phyloP scores from a whole-genome alignment of 2,329 filamentous ascomycete species.

The Nemania serpens region DNA sequence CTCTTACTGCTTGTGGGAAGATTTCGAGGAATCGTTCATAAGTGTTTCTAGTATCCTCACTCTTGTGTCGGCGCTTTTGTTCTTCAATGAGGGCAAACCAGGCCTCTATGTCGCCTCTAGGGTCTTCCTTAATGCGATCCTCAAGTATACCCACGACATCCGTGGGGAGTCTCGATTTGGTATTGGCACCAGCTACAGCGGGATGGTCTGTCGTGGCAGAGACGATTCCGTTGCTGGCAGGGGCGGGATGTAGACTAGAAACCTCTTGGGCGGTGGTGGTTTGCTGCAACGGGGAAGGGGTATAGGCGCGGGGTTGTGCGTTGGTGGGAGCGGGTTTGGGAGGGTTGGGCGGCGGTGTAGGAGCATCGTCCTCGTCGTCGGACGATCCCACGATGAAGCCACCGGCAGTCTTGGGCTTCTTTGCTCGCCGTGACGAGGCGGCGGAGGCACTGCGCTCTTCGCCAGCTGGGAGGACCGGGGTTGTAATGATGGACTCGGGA shows the following conservation, averaged over 20 bases:
- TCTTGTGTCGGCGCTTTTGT: conserved; percentile 77
- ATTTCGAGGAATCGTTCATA: conserved; percentile 87
- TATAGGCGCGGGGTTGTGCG: conserved; percentile 27
- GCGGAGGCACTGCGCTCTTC: conserved; percentile 41
- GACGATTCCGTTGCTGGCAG: conserved; percentile 24
- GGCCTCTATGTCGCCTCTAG: conserved; percentile 87
- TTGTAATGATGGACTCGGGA: conserved; percentile 56
- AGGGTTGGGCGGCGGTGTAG: conserved; percentile 27
- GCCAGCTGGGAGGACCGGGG: conserved; percentile 32
- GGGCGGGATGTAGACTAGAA: conserved; percentile 13
- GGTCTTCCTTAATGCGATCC: conserved; percentile 89
- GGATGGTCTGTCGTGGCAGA: conserved; percentile 11
- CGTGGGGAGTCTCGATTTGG: conserved; percentile 54
- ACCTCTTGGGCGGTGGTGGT: conserved; percentile 28
- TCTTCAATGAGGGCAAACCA: conserved; percentile 89
- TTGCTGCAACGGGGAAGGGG: conserved; percentile 36
- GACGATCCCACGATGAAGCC: conserved; percentile 66
- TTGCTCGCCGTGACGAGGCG: conserved; percentile 47
- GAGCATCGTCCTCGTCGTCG: conserved; percentile 58
- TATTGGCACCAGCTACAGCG: conserved; percentile 20
- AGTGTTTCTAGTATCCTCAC: conserved; percentile 77
- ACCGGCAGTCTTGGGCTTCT: conserved; percentile 64
- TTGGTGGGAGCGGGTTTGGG: conserved; percentile 36
- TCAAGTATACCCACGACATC: conserved; percentile 82
- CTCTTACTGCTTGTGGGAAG: conserved; percentile 88